Base-by-base conservation (phyloP, 768 basidiomycete species). In the Leccinum aurantiacum region DNA sequence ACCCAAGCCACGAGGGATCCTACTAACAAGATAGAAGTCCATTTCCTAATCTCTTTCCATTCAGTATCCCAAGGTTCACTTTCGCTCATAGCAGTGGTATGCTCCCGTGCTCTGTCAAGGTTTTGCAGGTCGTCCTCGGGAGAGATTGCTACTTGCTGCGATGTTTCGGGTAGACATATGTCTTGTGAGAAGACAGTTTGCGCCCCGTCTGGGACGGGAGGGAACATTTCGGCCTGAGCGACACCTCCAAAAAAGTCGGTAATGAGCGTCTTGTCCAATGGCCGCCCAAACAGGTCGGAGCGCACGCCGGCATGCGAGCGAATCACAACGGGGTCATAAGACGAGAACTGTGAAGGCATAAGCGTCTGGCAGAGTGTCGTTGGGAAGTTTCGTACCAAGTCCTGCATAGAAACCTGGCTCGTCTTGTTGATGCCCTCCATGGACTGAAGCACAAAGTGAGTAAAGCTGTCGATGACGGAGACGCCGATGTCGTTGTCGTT, bases 401-500 rank as follows among this genome's bases (percentile, higher is more conserved):
- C 91, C 57, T 87, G 80, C 81, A 96, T 82, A 14, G 90, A 89
- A 17, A 81, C 80, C 48, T 86, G 84, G 52, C 88, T 90, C 0
- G 95, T 95, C 75, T 97, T 97, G 76, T 94, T 92, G 67, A 96
- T 88, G 17, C 84, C 83, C 72, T 98, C 97, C 82, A 99, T 87
- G 73, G 86, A 95, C 63, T 94, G 84, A 10, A 99, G 84, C 29
- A 95, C 80, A 67, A 90, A 90, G 75, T 98, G 97, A 0, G 96
- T 98, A 71, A 86, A 99, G 14, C 87, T 85, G 71, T 99, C 97
- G 62, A 98, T 97, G 53, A 99, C 95, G 0, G 94, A 88, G 0
- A 98, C 93, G 3, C 97, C 97, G 29, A 99, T 87, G 63, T 98
- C 96, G 37, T 87, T 79, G 77, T 99, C 97, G 68, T 91, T 93